Evolutionary conservation across 208 protist genomes (phyloP).

Genomic region (Acanthamoeba triangularis): DNA sequence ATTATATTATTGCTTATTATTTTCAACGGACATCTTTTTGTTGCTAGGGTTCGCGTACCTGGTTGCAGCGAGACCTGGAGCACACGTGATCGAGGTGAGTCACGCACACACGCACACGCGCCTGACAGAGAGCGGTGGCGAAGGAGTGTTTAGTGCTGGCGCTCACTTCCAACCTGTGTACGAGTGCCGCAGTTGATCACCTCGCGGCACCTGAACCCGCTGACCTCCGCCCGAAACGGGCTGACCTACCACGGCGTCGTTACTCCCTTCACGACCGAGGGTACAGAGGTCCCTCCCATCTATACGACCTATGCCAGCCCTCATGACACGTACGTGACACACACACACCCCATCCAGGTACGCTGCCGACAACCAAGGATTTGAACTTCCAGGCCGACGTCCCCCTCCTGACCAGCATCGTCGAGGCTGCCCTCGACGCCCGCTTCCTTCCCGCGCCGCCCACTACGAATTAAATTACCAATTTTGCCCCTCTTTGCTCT

Average conservation of each 20-base stretch:
- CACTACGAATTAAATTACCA: neutral
- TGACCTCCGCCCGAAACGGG: neutral
- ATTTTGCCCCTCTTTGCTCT: too few species aligned
- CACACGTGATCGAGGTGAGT: neutral
- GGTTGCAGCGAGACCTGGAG: neutral
- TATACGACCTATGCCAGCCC: neutral
- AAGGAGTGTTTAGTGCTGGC: neutral
- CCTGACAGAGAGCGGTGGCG: neutral
- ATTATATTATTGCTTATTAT: too few species aligned
- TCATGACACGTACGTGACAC: neutral
- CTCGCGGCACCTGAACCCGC: neutral
- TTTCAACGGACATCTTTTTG: neutral
- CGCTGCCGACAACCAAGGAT: neutral
- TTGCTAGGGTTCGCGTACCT: neutral
- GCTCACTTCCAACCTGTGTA: neutral
- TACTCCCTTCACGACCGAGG: neutral
- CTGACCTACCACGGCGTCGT: neutral
- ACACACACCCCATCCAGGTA: neutral
- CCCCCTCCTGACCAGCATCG: neutral
- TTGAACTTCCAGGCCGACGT: conserved; percentile 1
- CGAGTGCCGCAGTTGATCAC: neutral
- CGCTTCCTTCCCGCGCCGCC: too few species aligned
- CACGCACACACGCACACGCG: too few species aligned
- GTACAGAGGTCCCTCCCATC: neutral
- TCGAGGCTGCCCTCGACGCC: neutral